Evolutionary conservation across 2,329 filamentous ascomycete species (phyloP).

Genomic region (Exophiala sideris): DNA sequence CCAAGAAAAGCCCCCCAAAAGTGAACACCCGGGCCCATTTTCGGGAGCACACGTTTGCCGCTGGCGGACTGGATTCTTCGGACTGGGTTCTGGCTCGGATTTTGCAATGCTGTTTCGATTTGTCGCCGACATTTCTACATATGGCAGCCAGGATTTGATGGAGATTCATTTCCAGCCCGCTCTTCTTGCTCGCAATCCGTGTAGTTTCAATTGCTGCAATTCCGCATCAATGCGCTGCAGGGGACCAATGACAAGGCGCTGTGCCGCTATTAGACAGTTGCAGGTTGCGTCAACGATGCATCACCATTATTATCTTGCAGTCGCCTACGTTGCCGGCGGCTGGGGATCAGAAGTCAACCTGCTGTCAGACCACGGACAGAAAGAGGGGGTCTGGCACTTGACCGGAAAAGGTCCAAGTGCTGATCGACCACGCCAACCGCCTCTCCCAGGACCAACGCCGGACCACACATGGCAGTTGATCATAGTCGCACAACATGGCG

Average conservation of each 20-base stretch:
- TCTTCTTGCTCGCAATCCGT: slow-evolving; percentile 5
- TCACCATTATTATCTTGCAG: slow-evolving; percentile 1
- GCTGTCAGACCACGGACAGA: background rate
- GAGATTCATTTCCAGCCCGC: slow-evolving; percentile 1
- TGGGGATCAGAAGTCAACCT: background rate
- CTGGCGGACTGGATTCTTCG: background rate
- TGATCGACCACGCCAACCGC: slow-evolving; percentile 18
- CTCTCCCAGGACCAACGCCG: slow-evolving; percentile 21
- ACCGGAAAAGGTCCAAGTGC: slow-evolving; percentile 6
- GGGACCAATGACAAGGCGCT: background rate
- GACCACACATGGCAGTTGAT: slow-evolving; percentile 22
- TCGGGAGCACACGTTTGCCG: no score
- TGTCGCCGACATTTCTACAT: slow-evolving; percentile 5
- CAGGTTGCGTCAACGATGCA: slow-evolving; percentile 9
- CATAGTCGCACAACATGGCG: slow-evolving; percentile 17
- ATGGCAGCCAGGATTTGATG: background rate
- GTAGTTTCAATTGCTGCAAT: slow-evolving; percentile 1
- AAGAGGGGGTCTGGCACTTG: slow-evolving; percentile 9
- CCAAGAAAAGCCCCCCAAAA: background rate
- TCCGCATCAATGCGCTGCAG: background rate
- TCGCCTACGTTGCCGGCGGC: background rate
- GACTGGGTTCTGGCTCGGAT: background rate
- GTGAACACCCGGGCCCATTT: background rate
- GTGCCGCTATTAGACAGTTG: background rate
- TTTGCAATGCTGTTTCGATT: slow-evolving; percentile 1